Percentiles rank a stretch among this genome's conserved stretches.
These are phyloP conservation scores for Ceriops decandra DNA, from an alignment of 345 rosid species.

Conservation along the genomic window DNA sequence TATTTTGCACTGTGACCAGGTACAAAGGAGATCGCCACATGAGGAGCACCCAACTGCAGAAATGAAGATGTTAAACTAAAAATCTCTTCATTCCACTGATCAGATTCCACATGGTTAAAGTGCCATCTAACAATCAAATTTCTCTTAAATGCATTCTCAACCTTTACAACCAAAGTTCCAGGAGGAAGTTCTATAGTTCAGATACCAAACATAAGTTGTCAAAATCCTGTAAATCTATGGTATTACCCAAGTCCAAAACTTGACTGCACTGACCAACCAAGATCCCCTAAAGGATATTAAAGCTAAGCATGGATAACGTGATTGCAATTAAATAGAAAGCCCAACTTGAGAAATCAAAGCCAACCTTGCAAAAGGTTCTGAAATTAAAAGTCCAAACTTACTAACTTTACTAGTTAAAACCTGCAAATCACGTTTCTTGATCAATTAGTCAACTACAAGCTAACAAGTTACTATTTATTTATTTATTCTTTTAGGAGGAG, in stretches of 20 bases:
- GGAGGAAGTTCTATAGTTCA: too few species aligned
- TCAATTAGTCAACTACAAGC: not conserved
- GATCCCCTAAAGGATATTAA: too few species aligned
- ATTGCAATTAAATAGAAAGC: slow-evolving; percentile 2
- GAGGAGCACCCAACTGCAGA: slow-evolving; percentile 39
- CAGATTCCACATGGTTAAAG: not conserved
- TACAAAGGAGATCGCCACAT: slow-evolving; percentile 33
- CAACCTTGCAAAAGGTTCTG: not conserved
- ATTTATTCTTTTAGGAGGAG: not conserved
- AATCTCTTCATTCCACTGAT: not conserved
- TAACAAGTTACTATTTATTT: too few species aligned
- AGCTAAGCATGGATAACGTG: not conserved
- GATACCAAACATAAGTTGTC: too few species aligned
- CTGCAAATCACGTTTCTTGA: too few species aligned
- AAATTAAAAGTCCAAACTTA: not conserved
- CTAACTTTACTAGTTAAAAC: not conserved
- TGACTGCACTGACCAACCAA: not conserved
- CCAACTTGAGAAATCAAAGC: not conserved
- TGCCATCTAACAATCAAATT: not conserved
- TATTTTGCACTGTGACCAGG: slow-evolving; percentile 29
- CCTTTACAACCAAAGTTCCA: too few species aligned
- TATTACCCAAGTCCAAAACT: not conserved
- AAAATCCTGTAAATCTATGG: too few species aligned
- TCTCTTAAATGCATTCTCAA: too few species aligned
- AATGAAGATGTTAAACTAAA: slow-evolving; percentile 5